Evolutionary conservation across 805 yeast species (phyloP).

Genomic region (Candida krabiensis): DNA sequence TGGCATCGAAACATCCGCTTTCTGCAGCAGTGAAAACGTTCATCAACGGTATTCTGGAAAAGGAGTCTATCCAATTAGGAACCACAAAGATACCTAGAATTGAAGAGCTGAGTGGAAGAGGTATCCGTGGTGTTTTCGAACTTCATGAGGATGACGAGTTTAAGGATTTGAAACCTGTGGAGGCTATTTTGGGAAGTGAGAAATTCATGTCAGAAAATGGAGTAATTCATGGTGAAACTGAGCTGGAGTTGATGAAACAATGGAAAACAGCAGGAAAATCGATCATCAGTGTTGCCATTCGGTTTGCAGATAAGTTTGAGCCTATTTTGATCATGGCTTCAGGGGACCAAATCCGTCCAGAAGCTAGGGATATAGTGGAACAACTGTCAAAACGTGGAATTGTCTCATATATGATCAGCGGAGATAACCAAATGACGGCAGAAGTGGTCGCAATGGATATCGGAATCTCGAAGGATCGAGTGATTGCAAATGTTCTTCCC

Average conservation of each 20-base stretch:
- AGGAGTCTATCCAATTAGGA: slow-evolving; percentile 16
- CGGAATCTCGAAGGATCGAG: slow-evolving; percentile 51
- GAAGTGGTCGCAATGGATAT: slow-evolving; percentile 62
- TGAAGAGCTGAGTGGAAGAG: slow-evolving; percentile 60
- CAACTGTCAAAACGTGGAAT: slow-evolving; percentile 42
- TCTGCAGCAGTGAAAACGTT: slow-evolving; percentile 55
- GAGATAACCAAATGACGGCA: slow-evolving; percentile 70
- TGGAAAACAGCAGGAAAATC: slow-evolving; percentile 72
- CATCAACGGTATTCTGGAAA: slow-evolving; percentile 24
- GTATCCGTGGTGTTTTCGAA: slow-evolving; percentile 47
- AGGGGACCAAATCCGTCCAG: slow-evolving; percentile 60
- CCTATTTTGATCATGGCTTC: slow-evolving; percentile 54
- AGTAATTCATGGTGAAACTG: slow-evolving; percentile 36
- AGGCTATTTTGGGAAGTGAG: slow-evolving; percentile 61
- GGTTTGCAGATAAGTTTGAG: slow-evolving; percentile 34
- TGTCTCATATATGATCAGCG: slow-evolving; percentile 74
- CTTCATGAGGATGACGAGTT: slow-evolving; percentile 22
- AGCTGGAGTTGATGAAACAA: slow-evolving; percentile 34
- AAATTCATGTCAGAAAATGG: slow-evolving; percentile 49
- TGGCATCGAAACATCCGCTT: slow-evolving; percentile 67
- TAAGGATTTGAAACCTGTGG: slow-evolving; percentile 24
- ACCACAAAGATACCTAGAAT: slow-evolving; percentile 45
- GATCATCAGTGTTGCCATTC: slow-evolving; percentile 53
- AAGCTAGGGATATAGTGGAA: slow-evolving; percentile 51
- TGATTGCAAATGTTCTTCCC: slow-evolving; percentile 72